A percentile compares a stretch with the other conserved stretches of the same genome.
phyloP scores from a whole-genome alignment of 768 basidiomycete genomes.

The Xanthoconium stramineum region DNA sequence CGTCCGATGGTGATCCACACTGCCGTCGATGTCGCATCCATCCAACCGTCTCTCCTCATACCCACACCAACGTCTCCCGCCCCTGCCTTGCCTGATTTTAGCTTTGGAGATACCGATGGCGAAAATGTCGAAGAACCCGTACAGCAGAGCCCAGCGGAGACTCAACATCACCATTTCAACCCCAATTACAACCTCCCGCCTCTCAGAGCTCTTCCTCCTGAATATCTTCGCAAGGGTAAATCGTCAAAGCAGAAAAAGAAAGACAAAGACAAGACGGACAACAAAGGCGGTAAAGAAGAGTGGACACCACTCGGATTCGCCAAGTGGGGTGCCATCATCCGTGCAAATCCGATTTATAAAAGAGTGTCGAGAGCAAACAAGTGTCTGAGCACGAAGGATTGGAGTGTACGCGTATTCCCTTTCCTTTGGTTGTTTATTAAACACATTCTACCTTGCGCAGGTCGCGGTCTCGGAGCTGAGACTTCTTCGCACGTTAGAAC shows the following conservation, averaged over 20 bases:
- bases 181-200: constrained; percentile 54
- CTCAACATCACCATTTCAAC: constrained; percentile 38
- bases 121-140: constrained; percentile 19
- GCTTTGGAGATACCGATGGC: constrained; percentile 32
- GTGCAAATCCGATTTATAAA: constrained; percentile 74
- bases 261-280: constrained; percentile 48
- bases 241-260: constrained; percentile 49
- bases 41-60: constrained; percentile 31
- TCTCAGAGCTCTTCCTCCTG: constrained; percentile 50
- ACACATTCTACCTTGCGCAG: constrained; percentile 34
- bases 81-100: constrained; percentile 28
- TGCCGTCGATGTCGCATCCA: constrained; percentile 27
- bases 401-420: constrained; percentile 58
- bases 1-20: constrained; percentile 23
- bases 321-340: constrained; percentile 71
- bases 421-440: background rate
- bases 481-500: constrained; percentile 75
- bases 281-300: constrained; percentile 57
- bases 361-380: constrained; percentile 69
- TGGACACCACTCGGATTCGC: constrained; percentile 62
- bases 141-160: constrained; percentile 14
- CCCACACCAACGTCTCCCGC: constrained; percentile 37
- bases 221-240: constrained; percentile 51
- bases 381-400: constrained; percentile 76
- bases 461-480: constrained; percentile 78